A percentile compares a stretch with the other conserved stretches of the same genome.
Evolutionary conservation across 2,329 filamentous ascomycete genomes (phyloP).

Genomic region (Aspergillus sp.): DNA sequence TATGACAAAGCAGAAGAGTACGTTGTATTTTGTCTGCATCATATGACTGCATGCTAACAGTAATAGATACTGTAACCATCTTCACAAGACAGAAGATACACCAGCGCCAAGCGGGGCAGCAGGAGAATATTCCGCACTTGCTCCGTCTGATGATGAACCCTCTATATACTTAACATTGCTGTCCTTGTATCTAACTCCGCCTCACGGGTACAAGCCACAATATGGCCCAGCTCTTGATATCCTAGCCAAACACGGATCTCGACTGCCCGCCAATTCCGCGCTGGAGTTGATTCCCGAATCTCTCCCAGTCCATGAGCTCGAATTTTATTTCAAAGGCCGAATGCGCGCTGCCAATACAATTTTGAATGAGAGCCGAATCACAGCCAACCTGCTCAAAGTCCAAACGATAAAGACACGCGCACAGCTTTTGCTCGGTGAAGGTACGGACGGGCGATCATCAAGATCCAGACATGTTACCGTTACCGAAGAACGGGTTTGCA

Average conservation of each 20-base stretch:
- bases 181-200: conserved; percentile 82
- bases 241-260: conserved; percentile 87
- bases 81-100: conserved; percentile 63
- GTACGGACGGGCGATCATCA: conserved; percentile 51
- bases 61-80: conserved; percentile 79
- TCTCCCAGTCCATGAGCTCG: conserved; percentile 75
- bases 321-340: conserved; percentile 87
- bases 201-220: conserved; percentile 68
- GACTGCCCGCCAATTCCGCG: conserved; percentile 83
- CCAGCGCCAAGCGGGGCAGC: conserved; percentile 34
- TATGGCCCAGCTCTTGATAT: conserved; percentile 79
- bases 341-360: conserved; percentile 83
- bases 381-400: conserved; percentile 73
- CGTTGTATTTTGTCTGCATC: conserved; percentile 32
- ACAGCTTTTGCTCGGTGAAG: conserved; percentile 70
- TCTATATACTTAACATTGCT: conserved; percentile 93
- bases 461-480: conserved; percentile 73
- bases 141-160: conserved; percentile 56
- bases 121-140: conserved; percentile 39
- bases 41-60: conserved; percentile 13
- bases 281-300: conserved; percentile 80
- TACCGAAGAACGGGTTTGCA: conserved; percentile 83
- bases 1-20: conserved; percentile 91
- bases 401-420: conserved; percentile 77
- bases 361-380: conserved; percentile 76